Evolutionary conservation across 2,329 filamentous ascomycete species (phyloP).

Genomic region (Aureobasidium sp.): DNA sequence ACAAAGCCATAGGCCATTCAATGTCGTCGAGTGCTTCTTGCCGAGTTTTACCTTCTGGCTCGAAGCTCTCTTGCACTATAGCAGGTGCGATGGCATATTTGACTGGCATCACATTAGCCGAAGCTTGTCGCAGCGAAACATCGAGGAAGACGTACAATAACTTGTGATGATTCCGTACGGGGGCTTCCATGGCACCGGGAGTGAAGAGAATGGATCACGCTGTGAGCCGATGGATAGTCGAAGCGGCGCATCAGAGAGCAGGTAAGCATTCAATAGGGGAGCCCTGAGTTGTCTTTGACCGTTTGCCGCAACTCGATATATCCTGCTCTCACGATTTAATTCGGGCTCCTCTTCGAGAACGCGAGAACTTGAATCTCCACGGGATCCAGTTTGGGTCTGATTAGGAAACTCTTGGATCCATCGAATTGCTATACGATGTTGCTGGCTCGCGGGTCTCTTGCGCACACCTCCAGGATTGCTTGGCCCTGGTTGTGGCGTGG

Average conservation of each 20-base stretch:
- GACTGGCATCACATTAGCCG: background rate
- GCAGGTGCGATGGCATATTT: slow-evolving; percentile 13
- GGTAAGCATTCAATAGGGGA: slow-evolving; percentile 1
- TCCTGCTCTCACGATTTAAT: background rate
- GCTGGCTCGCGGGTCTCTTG: background rate
- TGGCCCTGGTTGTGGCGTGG: background rate
- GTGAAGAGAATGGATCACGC: slow-evolving; percentile 6
- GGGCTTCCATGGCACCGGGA: slow-evolving; percentile 3
- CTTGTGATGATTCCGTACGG: slow-evolving; percentile 11
- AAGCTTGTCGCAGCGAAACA: background rate
- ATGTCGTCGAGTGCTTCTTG: slow-evolving; percentile 12
- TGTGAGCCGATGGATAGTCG: slow-evolving; percentile 6
- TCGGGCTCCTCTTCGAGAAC: background rate
- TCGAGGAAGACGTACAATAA: background rate
- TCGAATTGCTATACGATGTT: background rate
- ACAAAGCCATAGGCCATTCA: slow-evolving; percentile 11
- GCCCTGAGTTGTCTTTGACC: background rate
- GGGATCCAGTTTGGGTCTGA: background rate
- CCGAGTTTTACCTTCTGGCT: slow-evolving; percentile 10
- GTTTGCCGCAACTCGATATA: background rate
- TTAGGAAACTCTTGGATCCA: slow-evolving; percentile 13
- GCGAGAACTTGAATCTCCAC: background rate
- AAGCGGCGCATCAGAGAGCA: slow-evolving; percentile 2
- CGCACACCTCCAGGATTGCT: slow-evolving; percentile 4
- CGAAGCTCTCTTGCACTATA: slow-evolving; percentile 6